Conservation (phyloP, 2,329 filamentous ascomycete species). For the Aureobasidium vineae region DNA sequence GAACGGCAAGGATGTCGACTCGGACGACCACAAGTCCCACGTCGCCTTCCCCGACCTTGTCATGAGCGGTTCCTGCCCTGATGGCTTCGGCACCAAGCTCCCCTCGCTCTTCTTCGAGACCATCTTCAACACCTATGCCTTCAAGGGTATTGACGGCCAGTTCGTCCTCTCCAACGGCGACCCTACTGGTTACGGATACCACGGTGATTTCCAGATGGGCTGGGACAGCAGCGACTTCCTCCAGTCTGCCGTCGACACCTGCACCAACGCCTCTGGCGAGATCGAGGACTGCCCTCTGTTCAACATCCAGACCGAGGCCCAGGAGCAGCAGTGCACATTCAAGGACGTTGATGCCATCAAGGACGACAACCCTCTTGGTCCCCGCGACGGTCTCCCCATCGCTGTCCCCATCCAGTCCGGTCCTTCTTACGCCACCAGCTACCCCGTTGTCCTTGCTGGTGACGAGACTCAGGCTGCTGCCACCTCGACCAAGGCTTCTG, state of each 20-base stretch:
- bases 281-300: conserved; percentile 76
- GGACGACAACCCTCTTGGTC: conserved; percentile 60
- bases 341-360: conserved; percentile 55
- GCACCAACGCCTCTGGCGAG: conserved; percentile 67
- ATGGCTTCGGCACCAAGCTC: conserved; percentile 64
- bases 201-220: conserved; percentile 77
- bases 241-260: conserved; percentile 68
- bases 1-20: conserved; percentile 66
- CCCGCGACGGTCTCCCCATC: conserved; percentile 64
- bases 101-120: conserved; percentile 81
- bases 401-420: conserved; percentile 52
- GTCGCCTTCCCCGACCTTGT: conserved; percentile 76
- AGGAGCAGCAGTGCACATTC: conserved; percentile 61
- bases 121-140: conserved; percentile 73
- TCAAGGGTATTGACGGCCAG: conserved; percentile 60
- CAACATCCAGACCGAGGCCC: conserved; percentile 59
- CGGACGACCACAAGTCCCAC: conserved; percentile 59
- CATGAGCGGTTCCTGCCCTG: conserved; percentile 72
- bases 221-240: conserved; percentile 67
- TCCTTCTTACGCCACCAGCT: conserved; percentile 43
- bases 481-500: conserved; percentile 27
- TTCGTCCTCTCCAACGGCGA: conserved; percentile 81
- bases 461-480: conserved; percentile 32
- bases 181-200: conserved; percentile 68
- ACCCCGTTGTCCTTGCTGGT: conserved; percentile 35